A percentile compares a stretch with the other conserved stretches of the same genome.
phyloP scores from a whole-genome alignment of 768 basidiomycete genomes.

The Suillus hirtellus region DNA sequence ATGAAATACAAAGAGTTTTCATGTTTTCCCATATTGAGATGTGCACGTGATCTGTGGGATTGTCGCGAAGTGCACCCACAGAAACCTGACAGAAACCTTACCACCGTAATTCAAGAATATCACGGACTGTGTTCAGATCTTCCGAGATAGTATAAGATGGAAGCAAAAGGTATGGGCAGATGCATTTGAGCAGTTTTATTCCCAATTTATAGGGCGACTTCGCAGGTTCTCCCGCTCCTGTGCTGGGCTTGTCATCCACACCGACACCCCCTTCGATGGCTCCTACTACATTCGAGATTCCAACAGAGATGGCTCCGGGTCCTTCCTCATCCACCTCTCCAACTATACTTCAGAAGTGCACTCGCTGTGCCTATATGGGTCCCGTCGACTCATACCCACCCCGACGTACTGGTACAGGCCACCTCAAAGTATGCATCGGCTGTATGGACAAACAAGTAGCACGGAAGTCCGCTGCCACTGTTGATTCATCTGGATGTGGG shows the following conservation, averaged over 20 bases:
- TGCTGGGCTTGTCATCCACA: constrained; percentile 18
- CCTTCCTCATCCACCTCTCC: constrained; percentile 11
- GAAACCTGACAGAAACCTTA: constrained; percentile 3
- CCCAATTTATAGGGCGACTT: constrained; percentile 1
- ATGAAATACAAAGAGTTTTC: not conserved
- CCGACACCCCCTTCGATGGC: constrained; percentile 13
- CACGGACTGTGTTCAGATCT: not conserved
- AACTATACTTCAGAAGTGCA: constrained; percentile 29
- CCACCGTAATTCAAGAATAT: constrained; percentile 5
- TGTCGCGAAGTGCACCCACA: constrained; percentile 4
- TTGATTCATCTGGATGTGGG: constrained; percentile 29
- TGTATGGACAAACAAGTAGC: constrained; percentile 38
- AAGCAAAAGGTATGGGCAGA: constrained; percentile 6
- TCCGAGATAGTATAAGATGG: constrained; percentile 2
- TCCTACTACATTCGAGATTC: constrained; percentile 24
- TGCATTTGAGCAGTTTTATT: not conserved
- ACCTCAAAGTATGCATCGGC: constrained; percentile 33
- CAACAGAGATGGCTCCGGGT: constrained; percentile 14
- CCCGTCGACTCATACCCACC: constrained; percentile 29
- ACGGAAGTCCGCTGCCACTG: constrained; percentile 32
- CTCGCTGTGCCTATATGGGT: constrained; percentile 32
- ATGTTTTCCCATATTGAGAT: not conserved
- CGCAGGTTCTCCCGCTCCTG: constrained; percentile 14
- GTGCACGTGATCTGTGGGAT: constrained; percentile 2
- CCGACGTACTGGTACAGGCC: constrained; percentile 31